A percentile compares a stretch with the other conserved stretches of the same genome.
Conservation (phyloP, 78 protist genomes). For the Dictyostelium firmibasis region DNA sequence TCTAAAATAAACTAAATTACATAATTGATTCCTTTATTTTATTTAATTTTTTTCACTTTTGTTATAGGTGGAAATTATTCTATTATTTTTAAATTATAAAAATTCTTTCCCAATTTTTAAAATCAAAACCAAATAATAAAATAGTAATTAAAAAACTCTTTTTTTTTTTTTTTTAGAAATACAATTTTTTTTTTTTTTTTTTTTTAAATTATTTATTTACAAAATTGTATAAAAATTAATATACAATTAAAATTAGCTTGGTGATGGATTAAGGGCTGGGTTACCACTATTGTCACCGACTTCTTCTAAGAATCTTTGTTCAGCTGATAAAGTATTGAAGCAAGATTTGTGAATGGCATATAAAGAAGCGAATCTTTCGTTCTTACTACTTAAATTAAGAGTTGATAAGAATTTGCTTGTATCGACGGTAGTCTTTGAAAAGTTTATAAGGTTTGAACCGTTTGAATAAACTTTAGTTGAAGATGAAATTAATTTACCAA, state of each 20-base stretch:
- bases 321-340: slow-evolving; percentile 21
- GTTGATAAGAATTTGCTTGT: not conserved
- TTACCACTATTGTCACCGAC: slow-evolving; percentile 50
- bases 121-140: too few species aligned
- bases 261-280: slow-evolving; percentile 70
- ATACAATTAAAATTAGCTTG: slow-evolving; percentile 28
- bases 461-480: slow-evolving; percentile 5
- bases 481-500: not conserved
- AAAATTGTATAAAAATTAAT: not conserved
- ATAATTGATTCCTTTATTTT: too few species aligned
- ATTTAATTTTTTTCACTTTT: too few species aligned
- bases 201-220: not conserved
- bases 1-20: too few species aligned
- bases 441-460: not conserved
- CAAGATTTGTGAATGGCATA: slow-evolving; percentile 26
- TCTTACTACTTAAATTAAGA: not conserved
- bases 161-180: too few species aligned
- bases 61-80: too few species aligned
- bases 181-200: not conserved
- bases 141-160: too few species aligned
- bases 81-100: too few species aligned
- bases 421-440: not conserved
- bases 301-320: slow-evolving; percentile 40
- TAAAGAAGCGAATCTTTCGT: not conserved
- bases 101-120: too few species aligned